phyloP scores from a whole-genome alignment of 768 basidiomycete genomes.

The Panaeolus papilionaceus region DNA sequence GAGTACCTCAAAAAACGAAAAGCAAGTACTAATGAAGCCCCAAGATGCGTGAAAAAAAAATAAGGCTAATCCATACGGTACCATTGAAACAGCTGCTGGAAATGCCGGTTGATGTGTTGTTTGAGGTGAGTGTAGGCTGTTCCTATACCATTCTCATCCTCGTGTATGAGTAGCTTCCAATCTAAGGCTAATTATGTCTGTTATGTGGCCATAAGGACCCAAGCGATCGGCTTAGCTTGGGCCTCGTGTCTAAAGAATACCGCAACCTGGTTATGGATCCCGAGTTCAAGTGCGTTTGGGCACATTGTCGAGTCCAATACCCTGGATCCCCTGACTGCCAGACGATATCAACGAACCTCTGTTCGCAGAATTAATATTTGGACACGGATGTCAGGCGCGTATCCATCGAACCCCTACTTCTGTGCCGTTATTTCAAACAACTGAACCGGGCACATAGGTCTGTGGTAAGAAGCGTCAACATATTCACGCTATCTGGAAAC shows the following conservation, averaged over 20 bases:
- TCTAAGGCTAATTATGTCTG: not conserved
- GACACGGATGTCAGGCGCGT: not conserved
- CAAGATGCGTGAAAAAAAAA: not conserved
- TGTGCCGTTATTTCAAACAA: not conserved
- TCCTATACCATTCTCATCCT: no score
- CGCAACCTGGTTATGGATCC: not conserved
- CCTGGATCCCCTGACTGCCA: not conserved
- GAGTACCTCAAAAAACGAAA: not conserved
- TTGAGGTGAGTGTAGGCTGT: not conserved
- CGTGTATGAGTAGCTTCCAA: no score
- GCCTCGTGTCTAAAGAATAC: not conserved
- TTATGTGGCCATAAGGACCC: not conserved
- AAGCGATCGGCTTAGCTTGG: not conserved
- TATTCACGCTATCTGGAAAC: not conserved
- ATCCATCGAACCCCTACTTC: not conserved
- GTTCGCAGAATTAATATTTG: slow-evolving; percentile 6
- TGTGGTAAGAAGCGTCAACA: not conserved
- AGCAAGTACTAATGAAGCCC: not conserved
- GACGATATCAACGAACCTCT: not conserved
- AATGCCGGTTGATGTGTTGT: not conserved
- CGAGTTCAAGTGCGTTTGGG: not conserved
- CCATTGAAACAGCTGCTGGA: not conserved
- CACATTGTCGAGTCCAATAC: not conserved
- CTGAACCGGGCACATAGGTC: not conserved
- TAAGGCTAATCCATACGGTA: not conserved